Base-by-base conservation (phyloP, 1,139 yeast genomes). In the Pneumocystis jirovecii region DNA sequence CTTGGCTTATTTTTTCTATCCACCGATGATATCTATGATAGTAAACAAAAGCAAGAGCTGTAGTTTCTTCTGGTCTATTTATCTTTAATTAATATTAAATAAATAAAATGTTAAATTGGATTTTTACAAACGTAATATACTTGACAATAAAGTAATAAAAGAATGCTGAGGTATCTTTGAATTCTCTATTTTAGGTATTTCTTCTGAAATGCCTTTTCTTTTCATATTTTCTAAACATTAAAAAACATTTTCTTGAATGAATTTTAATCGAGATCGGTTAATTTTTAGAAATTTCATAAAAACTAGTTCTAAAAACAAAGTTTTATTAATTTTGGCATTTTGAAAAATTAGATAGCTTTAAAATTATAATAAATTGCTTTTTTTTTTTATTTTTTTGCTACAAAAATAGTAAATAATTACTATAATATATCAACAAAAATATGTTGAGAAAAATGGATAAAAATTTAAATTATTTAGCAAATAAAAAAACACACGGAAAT, bases 21-120 rank as follows among this genome's bases (percentile, higher is more conserved):
- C 62, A 63, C 31, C 60, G 59, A 31, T 35, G 37, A 7, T 61
- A 60, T 50, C 29, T 60, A 50, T 65, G 65, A 34, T 35, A 40
- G 50, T 65, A 65, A 37, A 50, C 42, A n/a, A 62, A 65, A 35
- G 66, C 66, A 21, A 65, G 65, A 3, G 65, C 63, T 3, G 45
- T 61, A 45, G 63, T 63, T 21, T 63, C 61, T 60, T 65, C 66
- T 10, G 66, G 62, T 39, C 34, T 50, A 50, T 25, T 25, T 25
- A 15, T 50, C 10, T 50, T 50, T 50, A 50, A 50, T 50, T 50
- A 50, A 50, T 50, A 25, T 15, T n/a, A 21, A 3, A n/a, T 25
- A 3, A 50, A 50, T 50, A 15, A 50, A 50, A 15, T 50, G 21
- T 50, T 50, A 12, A 50, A 6, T n/a, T 44, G n/a, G 10, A 25